phyloP scores from a whole-genome alignment of 2,329 filamentous ascomycete genomes.

The Ceratocystiopsis minuta region DNA sequence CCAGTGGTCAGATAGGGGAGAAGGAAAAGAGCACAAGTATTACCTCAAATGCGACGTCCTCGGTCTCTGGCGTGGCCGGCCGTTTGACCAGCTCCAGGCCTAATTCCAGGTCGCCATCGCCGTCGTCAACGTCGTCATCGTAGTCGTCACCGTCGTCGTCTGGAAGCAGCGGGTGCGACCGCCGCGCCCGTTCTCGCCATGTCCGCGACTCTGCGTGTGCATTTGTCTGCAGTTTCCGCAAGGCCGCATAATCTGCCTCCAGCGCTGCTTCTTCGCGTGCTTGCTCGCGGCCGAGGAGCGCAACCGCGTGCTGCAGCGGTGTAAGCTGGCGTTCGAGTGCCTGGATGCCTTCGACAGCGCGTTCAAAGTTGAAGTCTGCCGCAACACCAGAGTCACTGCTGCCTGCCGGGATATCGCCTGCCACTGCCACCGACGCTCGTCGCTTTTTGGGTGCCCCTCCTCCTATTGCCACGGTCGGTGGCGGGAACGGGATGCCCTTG shows the following conservation, averaged over 20 bases:
- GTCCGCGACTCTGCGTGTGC: conserved; percentile 34
- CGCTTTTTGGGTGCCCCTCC: too few species aligned
- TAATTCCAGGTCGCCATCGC: neutral
- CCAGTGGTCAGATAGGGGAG: neutral
- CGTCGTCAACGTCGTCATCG: neutral
- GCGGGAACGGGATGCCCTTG: conserved; percentile 49
- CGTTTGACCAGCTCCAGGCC: too few species aligned
- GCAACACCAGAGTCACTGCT: conserved; percentile 26
- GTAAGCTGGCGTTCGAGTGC: conserved; percentile 40
- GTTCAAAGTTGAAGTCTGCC: conserved; percentile 48
- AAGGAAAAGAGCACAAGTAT: neutral
- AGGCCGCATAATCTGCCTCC: conserved; percentile 33
- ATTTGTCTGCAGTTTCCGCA: conserved; percentile 35
- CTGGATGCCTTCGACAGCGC: conserved; percentile 39
- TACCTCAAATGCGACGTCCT: too few species aligned
- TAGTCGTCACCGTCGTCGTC: neutral
- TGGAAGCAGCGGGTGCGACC: conserved; percentile 32
- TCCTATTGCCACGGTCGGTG: conserved; percentile 12
- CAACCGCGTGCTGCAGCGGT: conserved; percentile 42
- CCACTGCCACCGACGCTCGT: too few species aligned
- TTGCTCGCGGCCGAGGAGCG: conserved; percentile 40
- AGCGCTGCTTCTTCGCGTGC: conserved; percentile 36
- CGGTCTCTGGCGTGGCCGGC: too few species aligned
- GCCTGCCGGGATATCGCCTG: neutral
- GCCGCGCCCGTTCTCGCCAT: conserved; percentile 30